Percentiles rank a stretch among this genome's conserved stretches.
These are phyloP conservation scores for Cytidiella melzeri DNA, from an alignment of 768 basidiomycete genomes.

Conservation along the genomic window DNA sequence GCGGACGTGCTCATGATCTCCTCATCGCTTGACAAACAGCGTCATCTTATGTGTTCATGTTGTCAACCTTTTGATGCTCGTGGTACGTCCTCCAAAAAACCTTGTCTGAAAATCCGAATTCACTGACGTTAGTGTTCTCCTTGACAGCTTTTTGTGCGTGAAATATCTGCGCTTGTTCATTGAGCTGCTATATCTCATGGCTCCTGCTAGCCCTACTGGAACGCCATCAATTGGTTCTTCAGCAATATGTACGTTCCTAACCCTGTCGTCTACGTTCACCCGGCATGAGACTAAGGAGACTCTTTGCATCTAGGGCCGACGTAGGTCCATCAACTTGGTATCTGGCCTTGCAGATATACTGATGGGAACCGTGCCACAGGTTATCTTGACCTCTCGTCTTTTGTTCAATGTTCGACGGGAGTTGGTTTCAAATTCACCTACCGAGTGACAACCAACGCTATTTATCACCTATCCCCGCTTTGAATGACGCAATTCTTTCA, in stretches of 20 bases:
- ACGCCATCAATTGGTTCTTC: slow-evolving; percentile 5
- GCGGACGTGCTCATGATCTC: no score
- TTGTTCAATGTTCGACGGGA: slow-evolving; percentile 3
- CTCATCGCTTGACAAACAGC: no score
- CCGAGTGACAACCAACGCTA: not conserved
- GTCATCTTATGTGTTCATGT: not conserved
- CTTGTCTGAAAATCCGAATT: no score
- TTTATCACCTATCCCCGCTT: no score
- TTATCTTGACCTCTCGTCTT: slow-evolving; percentile 3
- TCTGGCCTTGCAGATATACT: no score
- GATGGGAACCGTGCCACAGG: no score
- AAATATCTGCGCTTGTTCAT: no score
- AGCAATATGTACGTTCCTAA: slow-evolving; percentile 4
- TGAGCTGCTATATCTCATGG: not conserved
- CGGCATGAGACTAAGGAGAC: not conserved
- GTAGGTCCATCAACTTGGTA: no score
- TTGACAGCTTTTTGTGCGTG: not conserved
- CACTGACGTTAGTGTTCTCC: no score
- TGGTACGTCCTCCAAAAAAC: not conserved
- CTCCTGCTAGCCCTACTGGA: slow-evolving; percentile 3
- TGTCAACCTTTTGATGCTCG: not conserved
- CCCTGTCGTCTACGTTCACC: not conserved
- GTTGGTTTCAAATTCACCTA: not conserved
- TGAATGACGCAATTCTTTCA: no score
- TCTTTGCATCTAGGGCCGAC: not conserved